Evolutionary conservation across 202 grass and related monocot species (phyloP), one percentile per base, ranked within the genome.

Genomic region (Zoysia matrella): DNA sequence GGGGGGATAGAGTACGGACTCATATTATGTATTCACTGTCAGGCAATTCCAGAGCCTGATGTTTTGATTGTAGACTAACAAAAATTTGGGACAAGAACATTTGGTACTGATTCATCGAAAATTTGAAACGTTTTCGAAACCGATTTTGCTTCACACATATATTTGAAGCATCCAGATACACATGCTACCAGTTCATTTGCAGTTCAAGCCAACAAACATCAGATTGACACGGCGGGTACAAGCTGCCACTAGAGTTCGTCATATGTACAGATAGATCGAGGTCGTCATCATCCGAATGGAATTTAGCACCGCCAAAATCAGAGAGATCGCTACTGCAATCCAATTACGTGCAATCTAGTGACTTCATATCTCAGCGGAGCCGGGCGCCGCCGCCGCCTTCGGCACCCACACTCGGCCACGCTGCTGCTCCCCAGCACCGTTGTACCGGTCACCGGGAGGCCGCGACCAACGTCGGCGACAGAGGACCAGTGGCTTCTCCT

Each of bases 351-450:
- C 13, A 62, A 36, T 46, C 55, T 52, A 15, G 47, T 56, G 55
- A 76, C 55, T 67, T 76, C 55, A 86, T 22, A 76, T 40, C 54
- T 44, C 15, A 8, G 9, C 22, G 45, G 7, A 3, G 36, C 46
- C 53, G 3, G 63, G 22, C 22, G 22, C 22, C 22, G 22, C 22
- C 22, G 22, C 22, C 22, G 22, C 46, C 74, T 89, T 89, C 2
- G 83, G 74, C 54, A 89, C 69, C 88, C 88, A 89, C 53, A 89
- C 15, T 9, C 15, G 1, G 3, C 42, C 69, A 5, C 22, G 22
- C 22, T n/a, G 46, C 46, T 47, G 77, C 52, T 54, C 14, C 7
- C 13, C 1, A 7, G 60, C 0, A 2, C 12, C 3, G 4, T 49
- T n/a, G 18, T 12, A 12, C 46, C 58, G 78, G 60, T 42, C 8